Base-by-base conservation (phyloP, 179 eudicot genomes). In the Heliamphora pulchella region DNA sequence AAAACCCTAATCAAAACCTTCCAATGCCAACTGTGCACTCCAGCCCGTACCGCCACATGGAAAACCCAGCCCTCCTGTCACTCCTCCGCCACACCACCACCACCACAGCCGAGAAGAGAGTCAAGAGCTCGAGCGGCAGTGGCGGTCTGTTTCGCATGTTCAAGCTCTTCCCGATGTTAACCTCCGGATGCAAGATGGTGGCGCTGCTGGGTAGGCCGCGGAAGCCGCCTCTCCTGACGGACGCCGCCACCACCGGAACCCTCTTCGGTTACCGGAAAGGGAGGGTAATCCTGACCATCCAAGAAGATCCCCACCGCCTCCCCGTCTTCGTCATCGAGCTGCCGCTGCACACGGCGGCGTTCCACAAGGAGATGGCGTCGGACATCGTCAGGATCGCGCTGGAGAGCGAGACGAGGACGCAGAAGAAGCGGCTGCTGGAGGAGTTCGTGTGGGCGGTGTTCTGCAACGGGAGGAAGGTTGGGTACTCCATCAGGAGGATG, bases 361-460 rank as follows among this genome's bases (percentile, higher is more conserved):
- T 94, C 15, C 94, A 94, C 78, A 89, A 88, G 51, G 98, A 94
- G 70, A 93, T 94, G 98, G 84, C 88, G 2, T 82, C 85, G 3
- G 98, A 93, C 39, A 76, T 89, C 0, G 64, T 94, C 0, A 51
- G 98, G 2, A 82, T 94, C 11, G 91, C 94, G 9, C 82, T 94
- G 1, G 98, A 93, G 75, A 87, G 92, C 78, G 97, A 94, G 74
- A 94, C 93, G 6, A 93, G 85, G 74, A 86, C 92, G 1, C 82
- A 79, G 1, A 88, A 85, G 83, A 93, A 85, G 87, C 89, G 88
- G 75, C 74, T 94, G 0, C 72, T 89, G 79, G 98, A 94, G 39
- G 98, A 94, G 79, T 90, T 81, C 22, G 97, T 93, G 0, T 94
- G 98, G 98, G 96, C 86, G 0, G 92, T 94, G 8, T 91, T 85